These are phyloP conservation scores for Borealophlyctis nickersoniae DNA, from an alignment of 192 early-diverging fungal species.

Conservation along the genomic window DNA sequence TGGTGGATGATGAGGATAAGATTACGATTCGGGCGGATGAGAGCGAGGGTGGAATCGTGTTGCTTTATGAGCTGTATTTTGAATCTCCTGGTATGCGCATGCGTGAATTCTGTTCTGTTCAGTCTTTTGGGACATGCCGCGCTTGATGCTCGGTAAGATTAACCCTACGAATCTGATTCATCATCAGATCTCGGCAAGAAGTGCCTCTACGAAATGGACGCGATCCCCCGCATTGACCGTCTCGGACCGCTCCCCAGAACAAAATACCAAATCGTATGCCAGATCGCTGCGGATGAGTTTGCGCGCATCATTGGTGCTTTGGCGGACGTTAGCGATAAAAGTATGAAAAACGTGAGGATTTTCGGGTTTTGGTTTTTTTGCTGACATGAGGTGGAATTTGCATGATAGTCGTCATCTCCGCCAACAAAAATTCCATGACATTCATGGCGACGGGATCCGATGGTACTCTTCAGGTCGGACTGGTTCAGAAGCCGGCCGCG, in stretches of 20 bases:
- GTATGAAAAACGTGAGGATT: conserved; percentile 9
- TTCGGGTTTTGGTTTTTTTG: not conserved
- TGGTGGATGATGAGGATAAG: conserved; percentile 35
- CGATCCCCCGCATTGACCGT: conserved; percentile 33
- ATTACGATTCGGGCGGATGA: conserved; percentile 34
- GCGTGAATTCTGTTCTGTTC: not conserved
- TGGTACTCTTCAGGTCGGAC: conserved; percentile 37
- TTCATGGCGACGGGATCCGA: conserved; percentile 27
- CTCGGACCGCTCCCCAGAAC: conserved; percentile 25
- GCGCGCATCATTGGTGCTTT: conserved; percentile 28
- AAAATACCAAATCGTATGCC: conserved; percentile 27
- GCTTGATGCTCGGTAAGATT: no score
- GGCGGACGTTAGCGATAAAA: conserved; percentile 30
- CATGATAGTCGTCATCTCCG: conserved; percentile 30
- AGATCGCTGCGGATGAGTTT: conserved; percentile 36
- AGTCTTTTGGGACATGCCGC: not conserved
- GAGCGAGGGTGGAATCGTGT: conserved; percentile 24
- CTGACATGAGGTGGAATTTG: not conserved
- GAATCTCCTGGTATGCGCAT: conserved; percentile 28
- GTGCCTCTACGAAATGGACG: conserved; percentile 41
- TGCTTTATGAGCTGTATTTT: conserved; percentile 37
- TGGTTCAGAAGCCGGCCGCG: conserved; percentile 31
- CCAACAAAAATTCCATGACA: conserved; percentile 35
- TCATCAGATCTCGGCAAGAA: conserved; percentile 29
- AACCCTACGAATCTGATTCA: not conserved